phyloP scores from a whole-genome alignment of 73 alveolate genomes.

The Durusdinium trenchii region DNA sequence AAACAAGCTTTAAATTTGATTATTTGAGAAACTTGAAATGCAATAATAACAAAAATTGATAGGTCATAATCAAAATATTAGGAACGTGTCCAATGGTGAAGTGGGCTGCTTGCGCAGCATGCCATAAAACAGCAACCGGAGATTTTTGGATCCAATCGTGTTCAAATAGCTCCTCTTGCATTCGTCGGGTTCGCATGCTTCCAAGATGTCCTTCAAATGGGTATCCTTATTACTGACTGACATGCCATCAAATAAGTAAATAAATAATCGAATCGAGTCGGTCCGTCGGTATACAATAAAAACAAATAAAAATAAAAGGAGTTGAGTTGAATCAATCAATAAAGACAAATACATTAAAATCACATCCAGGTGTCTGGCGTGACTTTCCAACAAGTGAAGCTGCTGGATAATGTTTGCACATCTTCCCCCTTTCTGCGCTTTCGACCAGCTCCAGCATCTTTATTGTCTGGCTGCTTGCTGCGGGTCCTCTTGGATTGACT shows the following conservation, averaged over 20 bases:
- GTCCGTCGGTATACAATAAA: too few relatives aligned
- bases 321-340: not conserved
- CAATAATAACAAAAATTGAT: too few relatives aligned
- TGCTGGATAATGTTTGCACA: not conserved
- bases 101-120: not conserved
- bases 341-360: not conserved
- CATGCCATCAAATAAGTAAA: not conserved
- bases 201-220: conserved; percentile 8
- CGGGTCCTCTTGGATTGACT: too few relatives aligned
- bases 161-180: not conserved
- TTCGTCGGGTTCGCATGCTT: not conserved
- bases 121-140: not conserved
- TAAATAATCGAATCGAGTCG: not conserved
- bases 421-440: not conserved
- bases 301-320: too few relatives aligned
- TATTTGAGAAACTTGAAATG: not conserved
- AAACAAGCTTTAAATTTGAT: not conserved
- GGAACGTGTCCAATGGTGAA: not conserved
- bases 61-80: not conserved
- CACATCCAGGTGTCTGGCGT: not conserved
- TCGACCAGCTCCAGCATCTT: not conserved
- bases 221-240: not conserved
- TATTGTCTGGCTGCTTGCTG: too few relatives aligned
- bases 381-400: not conserved
- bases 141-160: not conserved